Percentiles rank a stretch among this genome's conserved stretches.
Evolutionary conservation across 768 basidiomycete genomes (phyloP).

Genomic region (Termitomyces sp.): DNA sequence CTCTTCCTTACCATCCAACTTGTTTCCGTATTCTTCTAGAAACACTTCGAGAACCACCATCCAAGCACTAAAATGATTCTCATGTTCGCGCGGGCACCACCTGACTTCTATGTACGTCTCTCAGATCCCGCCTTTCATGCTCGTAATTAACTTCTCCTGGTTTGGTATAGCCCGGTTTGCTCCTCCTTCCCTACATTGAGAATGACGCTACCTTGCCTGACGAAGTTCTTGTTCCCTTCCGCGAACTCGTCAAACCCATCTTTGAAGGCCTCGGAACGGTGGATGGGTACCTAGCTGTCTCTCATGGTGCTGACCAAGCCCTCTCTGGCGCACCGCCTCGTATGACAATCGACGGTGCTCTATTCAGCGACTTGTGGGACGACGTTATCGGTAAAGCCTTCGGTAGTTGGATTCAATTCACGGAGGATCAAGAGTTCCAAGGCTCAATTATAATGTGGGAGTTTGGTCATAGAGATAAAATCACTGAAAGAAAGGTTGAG

Average conservation of each 20-base stretch:
- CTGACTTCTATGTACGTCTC: not conserved
- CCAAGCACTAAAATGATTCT: not conserved
- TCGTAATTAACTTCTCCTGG: not conserved
- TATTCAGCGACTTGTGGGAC: conserved; percentile 15
- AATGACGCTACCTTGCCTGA: conserved; percentile 4
- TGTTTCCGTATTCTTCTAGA: not conserved
- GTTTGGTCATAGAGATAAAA: conserved; percentile 10
- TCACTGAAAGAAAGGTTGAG: conserved; percentile 4
- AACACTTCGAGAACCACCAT: not conserved
- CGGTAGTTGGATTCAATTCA: conserved; percentile 15
- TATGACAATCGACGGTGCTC: conserved; percentile 10
- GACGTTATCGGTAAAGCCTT: conserved; percentile 12
- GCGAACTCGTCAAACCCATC: conserved; percentile 8
- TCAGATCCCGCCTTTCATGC: not conserved
- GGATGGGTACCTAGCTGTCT: conserved; percentile 10
- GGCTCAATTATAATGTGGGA: conserved; percentile 15
- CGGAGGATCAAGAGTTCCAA: conserved; percentile 7
- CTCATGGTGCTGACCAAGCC: conserved; percentile 12
- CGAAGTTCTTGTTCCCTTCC: conserved; percentile 15
- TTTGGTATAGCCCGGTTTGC: not conserved
- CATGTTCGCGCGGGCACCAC: not conserved
- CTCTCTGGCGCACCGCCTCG: conserved; percentile 13
- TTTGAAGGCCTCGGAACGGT: conserved; percentile 4
- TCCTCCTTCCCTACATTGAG: conserved; percentile 15
- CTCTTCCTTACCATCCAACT: not conserved